Conservation (phyloP, 75 land plant genomes). For the Selaginella tamariscina region DNA sequence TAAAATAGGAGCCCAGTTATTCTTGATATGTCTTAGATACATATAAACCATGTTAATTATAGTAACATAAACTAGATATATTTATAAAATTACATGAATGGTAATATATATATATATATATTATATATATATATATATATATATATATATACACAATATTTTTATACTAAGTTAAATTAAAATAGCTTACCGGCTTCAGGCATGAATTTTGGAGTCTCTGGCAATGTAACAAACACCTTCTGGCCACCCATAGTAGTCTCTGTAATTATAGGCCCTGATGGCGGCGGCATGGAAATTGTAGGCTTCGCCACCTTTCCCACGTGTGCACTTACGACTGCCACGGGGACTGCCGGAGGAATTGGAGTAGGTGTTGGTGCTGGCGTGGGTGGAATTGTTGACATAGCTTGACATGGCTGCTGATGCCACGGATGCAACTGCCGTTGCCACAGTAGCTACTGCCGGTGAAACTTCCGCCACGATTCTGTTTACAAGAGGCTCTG, state of each 20-base stretch:
- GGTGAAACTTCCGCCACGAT: neutral
- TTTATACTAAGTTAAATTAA: too few relatives aligned
- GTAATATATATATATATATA: too few relatives aligned
- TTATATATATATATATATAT: too few relatives aligned
- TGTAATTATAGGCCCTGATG: neutral
- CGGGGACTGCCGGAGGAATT: neutral
- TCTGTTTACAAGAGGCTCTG: too few relatives aligned
- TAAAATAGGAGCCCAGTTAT: too few relatives aligned
- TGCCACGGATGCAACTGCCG: neutral
- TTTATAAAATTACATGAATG: too few relatives aligned
- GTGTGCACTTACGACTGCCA: neutral
- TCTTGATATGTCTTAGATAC: too few relatives aligned
- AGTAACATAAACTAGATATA: too few relatives aligned
- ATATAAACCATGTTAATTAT: too few relatives aligned
- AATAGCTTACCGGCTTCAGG: neutral
- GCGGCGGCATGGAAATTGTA: neutral
- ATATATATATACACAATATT: too few relatives aligned
- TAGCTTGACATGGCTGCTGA: neutral
- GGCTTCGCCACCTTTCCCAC: neutral
- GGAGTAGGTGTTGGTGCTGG: neutral
- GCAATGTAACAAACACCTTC: slow-evolving; percentile 7
- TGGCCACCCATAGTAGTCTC: slow-evolving; percentile 2
- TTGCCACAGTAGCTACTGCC: neutral
- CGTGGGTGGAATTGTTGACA: neutral
- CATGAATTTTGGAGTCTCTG: neutral